Conservation (phyloP, 2,329 filamentous ascomycete genomes). For the Lasiodiplodia theobromae region DNA sequence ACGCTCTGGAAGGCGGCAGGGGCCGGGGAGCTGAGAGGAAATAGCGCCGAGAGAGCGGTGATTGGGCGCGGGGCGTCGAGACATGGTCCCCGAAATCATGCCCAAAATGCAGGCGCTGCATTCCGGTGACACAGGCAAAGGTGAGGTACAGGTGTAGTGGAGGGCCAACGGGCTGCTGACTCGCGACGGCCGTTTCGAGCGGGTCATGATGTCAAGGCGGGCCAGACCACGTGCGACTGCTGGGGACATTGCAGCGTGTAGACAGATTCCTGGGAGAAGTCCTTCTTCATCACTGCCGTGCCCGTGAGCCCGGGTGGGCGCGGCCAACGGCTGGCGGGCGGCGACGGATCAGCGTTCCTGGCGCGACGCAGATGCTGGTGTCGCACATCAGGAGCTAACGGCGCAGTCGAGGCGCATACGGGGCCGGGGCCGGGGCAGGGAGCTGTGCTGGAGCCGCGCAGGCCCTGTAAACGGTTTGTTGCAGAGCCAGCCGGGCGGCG, state of each 20-base stretch:
- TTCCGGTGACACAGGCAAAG: constrained; percentile 3
- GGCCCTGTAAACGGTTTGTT: constrained; percentile 9
- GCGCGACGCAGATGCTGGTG: constrained; percentile 22
- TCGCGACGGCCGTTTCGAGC: constrained; percentile 14
- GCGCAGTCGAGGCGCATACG: not conserved
- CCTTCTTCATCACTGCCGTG: constrained; percentile 24
- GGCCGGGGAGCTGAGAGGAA: constrained; percentile 18
- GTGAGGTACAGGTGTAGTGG: constrained; percentile 11
- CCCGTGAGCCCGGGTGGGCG: constrained; percentile 13
- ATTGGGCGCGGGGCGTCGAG: constrained; percentile 10
- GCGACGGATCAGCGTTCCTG: constrained; percentile 16
- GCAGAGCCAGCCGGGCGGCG: constrained; percentile 11
- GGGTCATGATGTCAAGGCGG: constrained; percentile 29
- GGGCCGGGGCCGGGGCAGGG: not conserved
- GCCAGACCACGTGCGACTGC: constrained; percentile 27
- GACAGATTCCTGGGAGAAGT: constrained; percentile 20
- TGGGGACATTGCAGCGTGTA: constrained; percentile 6
- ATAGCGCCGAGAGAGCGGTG: not conserved
- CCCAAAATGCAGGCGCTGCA: constrained; percentile 4
- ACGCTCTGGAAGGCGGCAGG: constrained; percentile 28
- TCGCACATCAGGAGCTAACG: constrained; percentile 11
- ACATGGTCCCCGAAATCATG: constrained; percentile 11
- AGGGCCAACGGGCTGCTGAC: constrained; percentile 3
- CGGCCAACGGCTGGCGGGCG: constrained; percentile 2
- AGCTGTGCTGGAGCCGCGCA: constrained; percentile 20